phyloP scores from a whole-genome alignment of 2,329 filamentous ascomycete genomes.

The Talaromyces sp. region DNA sequence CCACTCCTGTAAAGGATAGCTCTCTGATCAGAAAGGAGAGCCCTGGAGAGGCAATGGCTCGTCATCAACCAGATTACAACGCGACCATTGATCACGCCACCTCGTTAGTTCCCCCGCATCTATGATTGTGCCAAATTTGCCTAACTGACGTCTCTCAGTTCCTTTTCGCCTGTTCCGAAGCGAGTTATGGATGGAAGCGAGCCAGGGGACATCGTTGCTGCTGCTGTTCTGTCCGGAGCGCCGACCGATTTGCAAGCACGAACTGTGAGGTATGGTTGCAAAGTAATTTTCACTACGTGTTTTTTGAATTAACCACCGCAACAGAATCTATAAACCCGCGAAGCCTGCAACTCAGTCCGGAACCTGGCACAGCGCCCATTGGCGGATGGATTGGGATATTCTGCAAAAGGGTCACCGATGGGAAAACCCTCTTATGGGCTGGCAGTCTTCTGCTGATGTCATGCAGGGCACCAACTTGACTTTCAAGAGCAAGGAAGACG shows the following conservation, averaged over 20 bases:
- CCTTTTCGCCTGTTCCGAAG: conserved; percentile 87
- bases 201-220: conserved; percentile 67
- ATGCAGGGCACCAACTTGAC: conserved; percentile 92
- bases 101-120: conserved; percentile 59
- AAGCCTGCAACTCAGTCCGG: conserved; percentile 98
- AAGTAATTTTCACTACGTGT: not conserved
- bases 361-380: conserved; percentile 74
- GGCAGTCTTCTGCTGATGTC: conserved; percentile 91
- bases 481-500: conserved; percentile 92
- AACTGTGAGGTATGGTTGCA: conserved; percentile 71
- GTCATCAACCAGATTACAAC: conserved; percentile 76
- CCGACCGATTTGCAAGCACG: conserved; percentile 90
- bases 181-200: conserved; percentile 88
- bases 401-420: conserved; percentile 88
- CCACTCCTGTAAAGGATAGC: conserved; percentile 31
- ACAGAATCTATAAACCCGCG: conserved; percentile 82
- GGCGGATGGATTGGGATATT: conserved; percentile 99
- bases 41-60: conserved; percentile 48
- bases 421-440: conserved; percentile 98
- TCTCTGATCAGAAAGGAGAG: conserved; percentile 50
- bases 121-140: conserved; percentile 8
- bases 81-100: conserved; percentile 81
- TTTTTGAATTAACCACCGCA: not conserved
- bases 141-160: conserved; percentile 49
- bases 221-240: conserved; percentile 84